phyloP scores from a whole-genome alignment of 345 rosid species.

The Passiflora organensis region DNA sequence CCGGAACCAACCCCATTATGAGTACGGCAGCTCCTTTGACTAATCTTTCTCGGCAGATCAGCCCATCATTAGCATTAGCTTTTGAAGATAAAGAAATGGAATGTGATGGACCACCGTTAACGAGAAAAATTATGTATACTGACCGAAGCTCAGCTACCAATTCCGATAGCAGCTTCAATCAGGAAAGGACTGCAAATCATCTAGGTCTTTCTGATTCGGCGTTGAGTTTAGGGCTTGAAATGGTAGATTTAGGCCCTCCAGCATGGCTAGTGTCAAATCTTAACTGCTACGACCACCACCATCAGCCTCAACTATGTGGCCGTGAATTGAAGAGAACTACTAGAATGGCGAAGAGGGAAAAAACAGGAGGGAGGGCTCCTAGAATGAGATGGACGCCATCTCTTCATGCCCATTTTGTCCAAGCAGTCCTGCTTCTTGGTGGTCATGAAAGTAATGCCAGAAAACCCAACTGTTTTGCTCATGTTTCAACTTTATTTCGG shows the following conservation, averaged over 20 bases:
- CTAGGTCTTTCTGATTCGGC: conserved; percentile 34
- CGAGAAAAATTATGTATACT: conserved; percentile 28
- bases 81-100: conserved; percentile 17
- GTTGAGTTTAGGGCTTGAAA: conserved; percentile 65
- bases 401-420: conserved; percentile 90
- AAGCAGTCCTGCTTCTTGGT: conserved; percentile 97
- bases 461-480: no score
- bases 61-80: conserved; percentile 41
- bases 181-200: conserved; percentile 19
- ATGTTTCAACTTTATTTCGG: background rate
- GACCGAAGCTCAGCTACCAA: conserved; percentile 62
- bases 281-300: conserved; percentile 21
- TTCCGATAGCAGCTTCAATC: conserved; percentile 49
- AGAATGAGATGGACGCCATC: conserved; percentile 99
- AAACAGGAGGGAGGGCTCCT: conserved; percentile 78
- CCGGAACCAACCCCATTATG: conserved; percentile 30
- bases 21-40: conserved; percentile 33
- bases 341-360: conserved; percentile 40
- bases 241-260: conserved; percentile 28
- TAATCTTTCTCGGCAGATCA: conserved; percentile 88
- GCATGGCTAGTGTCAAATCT: conserved; percentile 20
- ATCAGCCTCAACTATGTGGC: conserved; percentile 60
- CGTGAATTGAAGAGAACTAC: conserved; percentile 72
- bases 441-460: conserved; percentile 90
- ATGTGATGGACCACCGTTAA: conserved; percentile 8